Evolutionary conservation across 2,329 filamentous ascomycete genomes (phyloP), one percentile per base, ranked within the genome.

Genomic region (Saccharata proteae): DNA sequence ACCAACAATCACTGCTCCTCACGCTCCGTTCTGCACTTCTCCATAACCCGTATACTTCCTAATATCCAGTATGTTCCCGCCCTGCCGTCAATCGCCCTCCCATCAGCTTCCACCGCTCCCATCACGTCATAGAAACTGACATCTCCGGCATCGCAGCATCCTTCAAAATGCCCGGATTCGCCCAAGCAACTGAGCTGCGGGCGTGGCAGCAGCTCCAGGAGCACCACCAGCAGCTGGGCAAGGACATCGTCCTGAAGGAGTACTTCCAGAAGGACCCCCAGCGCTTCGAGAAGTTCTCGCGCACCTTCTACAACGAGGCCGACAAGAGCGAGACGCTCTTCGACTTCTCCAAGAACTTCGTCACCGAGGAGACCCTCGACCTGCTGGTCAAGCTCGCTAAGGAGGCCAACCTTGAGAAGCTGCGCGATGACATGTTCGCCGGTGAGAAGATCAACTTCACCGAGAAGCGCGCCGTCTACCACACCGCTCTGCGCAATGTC

Each of bases 381-480:
- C 71, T 93, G 29, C 73, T 98, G 32, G 69, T 92, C 48, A 78
- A 93, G 66, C 76, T 98, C 16, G 90, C 90, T 41, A 78, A 86
- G 62, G 81, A 96, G 64, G 85, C 88, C 43, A 78, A 79, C 44
- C 61, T 98, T 22, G 86, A 93, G 68, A 73, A 92, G 67, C 82
- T 94, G 56, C 80, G 90, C 42, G 88, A 98, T 74, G 77, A 78
- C 53, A 93, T 98, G 86, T 98, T 98, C 63, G 77, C 76, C 36
- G 90, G 90, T 47, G 83, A 96, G 54, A 88, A 92, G 72, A 96
- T 98, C 70, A 98, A 98, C 74, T 94, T 94, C 65, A 98, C 90
- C 38, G 90, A 98, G 69, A 69, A 88, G 55, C 79, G 90, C 43
- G 90, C 90, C 43, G 90, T 98, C 43, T 93, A 93, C 67, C 90